Percentiles rank a stretch among this genome's conserved stretches.
Evolutionary conservation across 2,329 filamentous ascomycete species (phyloP).

Genomic region (Hypoxylon sp.): DNA sequence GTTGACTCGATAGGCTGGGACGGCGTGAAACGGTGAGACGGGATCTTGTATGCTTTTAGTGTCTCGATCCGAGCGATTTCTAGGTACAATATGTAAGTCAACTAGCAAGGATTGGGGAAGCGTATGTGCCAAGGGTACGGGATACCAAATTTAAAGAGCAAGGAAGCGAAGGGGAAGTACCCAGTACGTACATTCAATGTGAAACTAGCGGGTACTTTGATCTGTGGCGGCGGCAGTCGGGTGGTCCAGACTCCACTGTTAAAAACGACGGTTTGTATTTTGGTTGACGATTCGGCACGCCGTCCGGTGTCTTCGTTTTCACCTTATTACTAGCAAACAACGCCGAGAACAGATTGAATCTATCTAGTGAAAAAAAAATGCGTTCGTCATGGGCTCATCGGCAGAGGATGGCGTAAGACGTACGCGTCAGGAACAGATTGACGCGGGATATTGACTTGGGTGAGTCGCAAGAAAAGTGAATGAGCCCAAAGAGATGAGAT

Average conservation of each 20-base stretch:
- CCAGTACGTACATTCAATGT: slow-evolving; percentile 16
- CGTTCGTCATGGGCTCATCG: slow-evolving; percentile 7
- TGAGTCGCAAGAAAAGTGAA: not conserved
- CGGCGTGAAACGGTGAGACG: slow-evolving; percentile 33
- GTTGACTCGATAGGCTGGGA: slow-evolving; percentile 25
- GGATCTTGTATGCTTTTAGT: slow-evolving; percentile 30
- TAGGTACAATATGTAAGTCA: slow-evolving; percentile 25
- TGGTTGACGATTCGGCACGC: slow-evolving; percentile 14
- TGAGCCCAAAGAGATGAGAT: not conserved
- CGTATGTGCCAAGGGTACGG: slow-evolving; percentile 30
- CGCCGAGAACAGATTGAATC: no score
- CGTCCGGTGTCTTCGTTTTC: slow-evolving; percentile 11
- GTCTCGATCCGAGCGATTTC: slow-evolving; percentile 32
- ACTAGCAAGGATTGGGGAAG: slow-evolving; percentile 39
- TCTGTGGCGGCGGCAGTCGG: slow-evolving; percentile 26
- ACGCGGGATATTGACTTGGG: slow-evolving; percentile 4
- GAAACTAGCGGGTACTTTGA: slow-evolving; percentile 6
- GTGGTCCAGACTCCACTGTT: slow-evolving; percentile 31
- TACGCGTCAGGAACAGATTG: slow-evolving; percentile 13
- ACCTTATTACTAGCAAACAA: slow-evolving; percentile 10
- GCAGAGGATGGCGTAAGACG: slow-evolving; percentile 6
- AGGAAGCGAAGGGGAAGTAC: slow-evolving; percentile 4
- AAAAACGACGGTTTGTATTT: slow-evolving; percentile 22
- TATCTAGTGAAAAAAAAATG: slow-evolving; percentile 14
- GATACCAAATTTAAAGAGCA: slow-evolving; percentile 22